phyloP scores from a whole-genome alignment of 2,329 filamentous ascomycete genomes.

The Fusarium oligoseptatum region DNA sequence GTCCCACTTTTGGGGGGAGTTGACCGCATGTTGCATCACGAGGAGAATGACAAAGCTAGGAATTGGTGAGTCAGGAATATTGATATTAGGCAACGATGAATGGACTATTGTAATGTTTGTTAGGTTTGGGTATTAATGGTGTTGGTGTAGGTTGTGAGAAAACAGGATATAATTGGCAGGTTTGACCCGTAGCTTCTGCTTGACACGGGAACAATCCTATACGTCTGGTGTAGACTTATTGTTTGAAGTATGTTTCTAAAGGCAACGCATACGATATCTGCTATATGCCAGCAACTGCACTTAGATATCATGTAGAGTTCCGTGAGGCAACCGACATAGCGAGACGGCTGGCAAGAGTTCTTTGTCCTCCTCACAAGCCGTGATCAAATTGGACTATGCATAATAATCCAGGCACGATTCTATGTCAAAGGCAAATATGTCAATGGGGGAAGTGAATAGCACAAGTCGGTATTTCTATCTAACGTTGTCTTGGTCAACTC shows the following conservation, averaged over 20 bases:
- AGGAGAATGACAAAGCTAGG: neutral
- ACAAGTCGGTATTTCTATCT: neutral
- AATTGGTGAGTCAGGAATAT: neutral
- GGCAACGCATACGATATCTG: no score
- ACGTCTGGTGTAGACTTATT: no score
- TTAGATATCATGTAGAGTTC: no score
- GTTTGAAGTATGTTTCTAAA: no score
- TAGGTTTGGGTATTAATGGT: neutral
- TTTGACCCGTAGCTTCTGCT: neutral
- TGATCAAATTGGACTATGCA: no score
- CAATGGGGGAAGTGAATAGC: neutral
- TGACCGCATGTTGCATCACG: conserved; percentile 10
- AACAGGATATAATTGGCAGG: neutral
- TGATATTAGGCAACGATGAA: neutral
- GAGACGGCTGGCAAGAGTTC: no score
- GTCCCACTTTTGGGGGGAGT: conserved; percentile 15
- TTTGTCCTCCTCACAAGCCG: no score
- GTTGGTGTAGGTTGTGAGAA: neutral
- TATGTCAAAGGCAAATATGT: neutral
- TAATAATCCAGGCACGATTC: no score
- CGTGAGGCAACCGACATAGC: no score
- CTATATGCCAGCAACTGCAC: no score
- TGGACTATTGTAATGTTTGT: neutral
- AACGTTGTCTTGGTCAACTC: no score
- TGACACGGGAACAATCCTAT: neutral